Base-by-base conservation (phyloP, 2,329 filamentous ascomycete species). In the Penicillium sp. region DNA sequence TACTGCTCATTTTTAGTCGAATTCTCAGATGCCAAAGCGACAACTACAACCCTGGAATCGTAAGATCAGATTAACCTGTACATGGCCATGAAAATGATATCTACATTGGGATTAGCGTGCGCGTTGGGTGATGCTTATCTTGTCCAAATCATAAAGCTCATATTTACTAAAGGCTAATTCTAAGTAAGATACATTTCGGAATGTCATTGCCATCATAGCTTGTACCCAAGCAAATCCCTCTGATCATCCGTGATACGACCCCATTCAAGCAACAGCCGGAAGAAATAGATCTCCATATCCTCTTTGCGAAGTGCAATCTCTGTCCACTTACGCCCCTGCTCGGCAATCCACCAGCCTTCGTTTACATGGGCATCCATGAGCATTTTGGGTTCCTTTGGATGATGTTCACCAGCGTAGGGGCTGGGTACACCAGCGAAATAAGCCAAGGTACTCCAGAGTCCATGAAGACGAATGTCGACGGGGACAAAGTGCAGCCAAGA, bases 401-500 rank as follows among this genome's bases (percentile, higher is more conserved):
- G 8, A 19, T 53, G 58, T 1, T 45, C 54, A 22, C 59, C 53
- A 8, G 58, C 55, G 2, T 58, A 49, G 8, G 62, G 77, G 49
- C 72, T 70, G 17, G 63, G 42, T 10, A 79, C 81, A 0, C 89
- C 90, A 4, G 83, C 80, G 71, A 95, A 94, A 76, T 92, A 95
- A 0, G 89, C 85, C 58, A 93, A 76, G 0, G 89, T 91, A 64
- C 86, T 88, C 80, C 91, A 92, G 44, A 95, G 78, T 1, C 86
- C 90, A 63, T 93, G 90, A 22, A 91, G 86, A 3, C 91, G 84
- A 1, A 89, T 68, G 72, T 95, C 91, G 17, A 93, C 78, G 9
- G 92, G 92, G 1, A 94, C 88, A 69, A 92, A 95, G 73, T 96
- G 91, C 49, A 89, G 80, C 91, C 91, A 96, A 0, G 91, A 86